Conservation (phyloP, 2,329 filamentous ascomycete genomes). For the Penicillium concentricum region DNA sequence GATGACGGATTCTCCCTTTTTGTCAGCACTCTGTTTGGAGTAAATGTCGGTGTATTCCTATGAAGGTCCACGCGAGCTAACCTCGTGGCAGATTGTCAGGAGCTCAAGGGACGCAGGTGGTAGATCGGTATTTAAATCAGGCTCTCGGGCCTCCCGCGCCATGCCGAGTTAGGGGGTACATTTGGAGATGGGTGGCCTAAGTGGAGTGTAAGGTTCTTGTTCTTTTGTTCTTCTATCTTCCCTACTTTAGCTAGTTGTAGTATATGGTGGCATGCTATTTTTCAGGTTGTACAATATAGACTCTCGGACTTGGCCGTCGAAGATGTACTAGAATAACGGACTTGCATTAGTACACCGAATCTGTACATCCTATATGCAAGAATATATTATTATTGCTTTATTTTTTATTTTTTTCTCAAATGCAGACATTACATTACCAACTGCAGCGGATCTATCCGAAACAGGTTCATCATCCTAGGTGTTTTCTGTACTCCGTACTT, state of each 20-base stretch:
- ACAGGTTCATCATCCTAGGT: background rate
- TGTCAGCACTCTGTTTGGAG: background rate
- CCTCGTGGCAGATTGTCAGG: constrained; percentile 9
- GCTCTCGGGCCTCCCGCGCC: constrained; percentile 13
- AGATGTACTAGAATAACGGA: background rate
- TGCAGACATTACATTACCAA: background rate
- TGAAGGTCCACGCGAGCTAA: background rate
- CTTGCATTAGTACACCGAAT: background rate
- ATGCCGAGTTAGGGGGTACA: background rate
- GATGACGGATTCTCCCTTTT: background rate
- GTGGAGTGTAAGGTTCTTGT: constrained; percentile 15
- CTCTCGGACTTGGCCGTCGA: background rate
- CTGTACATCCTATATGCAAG: background rate
- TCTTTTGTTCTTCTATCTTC: constrained; percentile 15
- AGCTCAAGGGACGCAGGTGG: background rate
- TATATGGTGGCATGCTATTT: background rate
- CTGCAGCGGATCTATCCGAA: constrained; percentile 14
- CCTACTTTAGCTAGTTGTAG: background rate
- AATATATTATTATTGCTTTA: background rate
- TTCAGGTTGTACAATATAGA: background rate
- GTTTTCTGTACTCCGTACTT: background rate
- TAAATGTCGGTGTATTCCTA: constrained; percentile 6
- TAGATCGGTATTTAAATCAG: constrained; percentile 19
- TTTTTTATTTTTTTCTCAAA: background rate
- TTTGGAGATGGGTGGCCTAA: background rate